Evolutionary conservation across 108 stramenopile genomes (phyloP).

Genomic region (Chaetoceros tenuissimus): DNA sequence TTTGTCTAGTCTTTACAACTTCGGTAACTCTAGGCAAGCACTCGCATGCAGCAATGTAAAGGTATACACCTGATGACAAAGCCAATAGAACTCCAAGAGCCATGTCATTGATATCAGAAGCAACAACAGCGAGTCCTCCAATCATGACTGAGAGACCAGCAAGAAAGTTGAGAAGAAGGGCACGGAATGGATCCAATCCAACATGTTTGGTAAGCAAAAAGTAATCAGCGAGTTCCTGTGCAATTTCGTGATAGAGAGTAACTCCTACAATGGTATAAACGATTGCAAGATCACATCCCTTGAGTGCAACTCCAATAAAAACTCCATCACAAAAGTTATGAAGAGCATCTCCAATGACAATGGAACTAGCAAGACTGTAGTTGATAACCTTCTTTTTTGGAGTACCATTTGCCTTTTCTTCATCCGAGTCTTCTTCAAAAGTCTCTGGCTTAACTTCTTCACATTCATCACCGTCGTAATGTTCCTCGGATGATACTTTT

Average conservation of each 20-base stretch:
- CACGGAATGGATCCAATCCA: conserved; percentile 33
- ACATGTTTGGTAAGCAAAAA: conserved; percentile 54
- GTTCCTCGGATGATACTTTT: not conserved
- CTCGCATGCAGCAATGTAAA: conserved; percentile 59
- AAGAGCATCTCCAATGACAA: conserved; percentile 51
- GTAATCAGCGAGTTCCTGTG: conserved; percentile 83
- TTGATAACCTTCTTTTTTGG: conserved; percentile 16
- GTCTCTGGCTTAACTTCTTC: not conserved
- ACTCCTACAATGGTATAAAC: conserved; percentile 37
- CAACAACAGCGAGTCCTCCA: conserved; percentile 50
- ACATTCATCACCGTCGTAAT: not conserved
- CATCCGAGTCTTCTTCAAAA: too few relatives aligned
- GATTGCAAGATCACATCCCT: too few relatives aligned
- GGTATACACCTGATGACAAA: conserved; percentile 67
- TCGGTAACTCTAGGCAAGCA: conserved; percentile 35
- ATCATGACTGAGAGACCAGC: conserved; percentile 53
- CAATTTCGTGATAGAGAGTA: conserved; percentile 70
- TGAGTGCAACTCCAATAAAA: conserved; percentile 72
- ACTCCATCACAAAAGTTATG: conserved; percentile 84
- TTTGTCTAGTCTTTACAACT: conserved; percentile 8
- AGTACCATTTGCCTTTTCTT: too few relatives aligned
- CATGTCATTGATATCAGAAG: conserved; percentile 20
- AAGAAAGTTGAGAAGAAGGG: conserved; percentile 54
- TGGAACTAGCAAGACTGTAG: conserved; percentile 18
- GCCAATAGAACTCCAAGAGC: conserved; percentile 55